phyloP scores from a whole-genome alignment of 139 green algal genomes.

The Chlorella sp. region DNA sequence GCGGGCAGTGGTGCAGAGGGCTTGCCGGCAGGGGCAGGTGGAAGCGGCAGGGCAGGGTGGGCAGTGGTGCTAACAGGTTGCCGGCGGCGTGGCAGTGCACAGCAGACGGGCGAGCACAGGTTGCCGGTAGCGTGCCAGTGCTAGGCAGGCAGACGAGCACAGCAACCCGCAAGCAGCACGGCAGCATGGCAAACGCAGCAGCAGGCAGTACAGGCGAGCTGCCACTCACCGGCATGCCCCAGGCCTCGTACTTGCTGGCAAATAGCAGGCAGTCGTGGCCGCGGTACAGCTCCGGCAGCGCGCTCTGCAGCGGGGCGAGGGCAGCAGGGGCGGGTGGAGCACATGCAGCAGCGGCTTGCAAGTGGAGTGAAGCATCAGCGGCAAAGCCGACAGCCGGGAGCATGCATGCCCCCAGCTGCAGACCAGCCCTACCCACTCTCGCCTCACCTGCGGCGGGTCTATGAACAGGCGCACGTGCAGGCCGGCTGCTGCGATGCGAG shows the following conservation, averaged over 20 bases:
- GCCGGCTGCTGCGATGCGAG: constrained; percentile 34
- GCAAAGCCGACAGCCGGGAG: neutral
- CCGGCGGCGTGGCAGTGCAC: too few species aligned
- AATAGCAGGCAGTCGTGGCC: constrained; percentile 73
- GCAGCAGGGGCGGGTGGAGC: too few species aligned
- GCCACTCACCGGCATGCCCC: constrained; percentile 73
- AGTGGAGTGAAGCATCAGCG: neutral
- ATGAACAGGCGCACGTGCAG: constrained; percentile 54
- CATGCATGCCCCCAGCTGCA: neutral
- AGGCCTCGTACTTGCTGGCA: constrained; percentile 72
- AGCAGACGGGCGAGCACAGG: too few species aligned
- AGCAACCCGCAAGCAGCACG: too few species aligned
- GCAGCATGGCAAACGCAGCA: too few species aligned
- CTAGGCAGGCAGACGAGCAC: too few species aligned
- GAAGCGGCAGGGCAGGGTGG: neutral
- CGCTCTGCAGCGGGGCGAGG: constrained; percentile 40
- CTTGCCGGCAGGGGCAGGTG: neutral
- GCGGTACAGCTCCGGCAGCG: constrained; percentile 65
- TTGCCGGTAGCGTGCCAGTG: too few species aligned
- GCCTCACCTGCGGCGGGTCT: constrained; percentile 41
- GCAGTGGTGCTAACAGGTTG: too few species aligned
- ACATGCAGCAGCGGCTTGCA: too few species aligned
- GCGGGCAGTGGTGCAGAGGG: neutral
- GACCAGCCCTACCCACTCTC: neutral
- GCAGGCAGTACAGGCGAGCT: too few species aligned